phyloP scores from a whole-genome alignment of 2,329 filamentous ascomycete genomes.

The Rhexocercosporidium sp. region DNA sequence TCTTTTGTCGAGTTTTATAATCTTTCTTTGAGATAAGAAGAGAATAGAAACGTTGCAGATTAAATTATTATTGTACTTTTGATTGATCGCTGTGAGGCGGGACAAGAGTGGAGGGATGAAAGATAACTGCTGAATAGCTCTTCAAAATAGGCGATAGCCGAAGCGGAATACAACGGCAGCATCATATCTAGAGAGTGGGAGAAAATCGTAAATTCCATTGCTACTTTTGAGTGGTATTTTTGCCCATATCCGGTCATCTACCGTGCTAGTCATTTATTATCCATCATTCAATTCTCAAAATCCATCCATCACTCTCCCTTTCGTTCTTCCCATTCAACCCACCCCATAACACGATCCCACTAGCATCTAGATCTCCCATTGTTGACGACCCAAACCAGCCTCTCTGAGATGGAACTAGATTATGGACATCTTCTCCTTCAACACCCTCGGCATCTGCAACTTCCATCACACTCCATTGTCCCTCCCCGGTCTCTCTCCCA shows the following conservation, averaged over 20 bases:
- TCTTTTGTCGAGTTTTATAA: not conserved
- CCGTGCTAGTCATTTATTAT: not conserved
- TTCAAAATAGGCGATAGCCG: conserved; percentile 24
- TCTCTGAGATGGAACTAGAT: conserved; percentile 55
- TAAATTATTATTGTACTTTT: not conserved
- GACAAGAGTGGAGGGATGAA: conserved; percentile 27
- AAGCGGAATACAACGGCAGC: conserved; percentile 4
- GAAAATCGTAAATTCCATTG: conserved; percentile 1
- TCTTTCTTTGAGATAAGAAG: not conserved
- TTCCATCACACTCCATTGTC: conserved; percentile 61
- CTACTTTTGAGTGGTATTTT: not conserved
- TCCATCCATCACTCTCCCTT: conserved; percentile 67
- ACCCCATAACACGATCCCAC: conserved; percentile 64
- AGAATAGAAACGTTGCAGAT: conserved; percentile 23
- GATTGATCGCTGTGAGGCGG: conserved; percentile 15
- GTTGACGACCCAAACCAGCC: conserved; percentile 63
- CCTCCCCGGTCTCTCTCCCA: conserved; percentile 60
- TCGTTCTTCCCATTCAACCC: conserved; percentile 58
- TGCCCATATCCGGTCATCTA: not conserved
- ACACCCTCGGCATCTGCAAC: conserved; percentile 53
- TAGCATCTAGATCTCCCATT: conserved; percentile 64
- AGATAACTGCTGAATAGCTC: conserved; percentile 9
- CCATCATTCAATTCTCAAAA: conserved; percentile 56
- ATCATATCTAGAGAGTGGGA: not conserved
- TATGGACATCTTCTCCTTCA: conserved; percentile 48